phyloP scores from a whole-genome alignment of 148 eudicot genomes.

The Simmondsia chinensis region DNA sequence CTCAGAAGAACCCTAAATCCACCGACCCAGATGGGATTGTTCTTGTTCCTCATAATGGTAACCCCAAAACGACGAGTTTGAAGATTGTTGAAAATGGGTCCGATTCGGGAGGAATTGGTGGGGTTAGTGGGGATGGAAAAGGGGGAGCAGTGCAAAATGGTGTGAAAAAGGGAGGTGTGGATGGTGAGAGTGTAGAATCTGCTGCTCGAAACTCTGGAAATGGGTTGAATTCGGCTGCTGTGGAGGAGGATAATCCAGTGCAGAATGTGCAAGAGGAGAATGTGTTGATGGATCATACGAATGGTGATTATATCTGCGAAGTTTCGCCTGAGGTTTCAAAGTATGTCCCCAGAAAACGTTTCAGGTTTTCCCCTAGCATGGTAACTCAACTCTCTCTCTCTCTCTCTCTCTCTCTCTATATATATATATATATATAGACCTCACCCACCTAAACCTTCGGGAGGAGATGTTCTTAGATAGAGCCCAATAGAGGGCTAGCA shows the following conservation, averaged over 20 bases:
- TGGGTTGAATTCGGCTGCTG: slow-evolving; percentile 3
- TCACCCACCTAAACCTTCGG: no score
- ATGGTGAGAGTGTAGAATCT: background rate
- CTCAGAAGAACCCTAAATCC: slow-evolving; percentile 2
- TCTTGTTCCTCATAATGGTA: background rate
- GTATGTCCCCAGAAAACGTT: slow-evolving; percentile 39
- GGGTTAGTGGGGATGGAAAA: slow-evolving; percentile 1
- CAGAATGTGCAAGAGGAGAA: slow-evolving; percentile 31
- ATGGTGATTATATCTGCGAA: slow-evolving; percentile 22
- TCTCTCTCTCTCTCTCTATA: background rate
- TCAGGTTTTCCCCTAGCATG: slow-evolving; percentile 98
- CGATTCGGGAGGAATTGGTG: background rate
- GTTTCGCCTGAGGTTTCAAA: slow-evolving; percentile 64
- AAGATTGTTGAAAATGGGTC: slow-evolving; percentile 1
- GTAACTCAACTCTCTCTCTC: slow-evolving; percentile 22
- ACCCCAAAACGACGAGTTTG: background rate
- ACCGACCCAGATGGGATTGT: slow-evolving; percentile 2
- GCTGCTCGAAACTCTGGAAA: slow-evolving; percentile 7
- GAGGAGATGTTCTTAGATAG: no score
- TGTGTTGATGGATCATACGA: slow-evolving; percentile 16
- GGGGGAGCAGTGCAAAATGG: background rate
- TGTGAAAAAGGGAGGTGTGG: slow-evolving; percentile 1
- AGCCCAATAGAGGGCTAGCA: no score
- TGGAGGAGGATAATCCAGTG: slow-evolving; percentile 1
- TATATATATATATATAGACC: no score